Percentiles rank a stretch among this genome's conserved stretches.
phyloP scores from a whole-genome alignment of 805 yeast genomes.

The Lachancea dasiensis region DNA sequence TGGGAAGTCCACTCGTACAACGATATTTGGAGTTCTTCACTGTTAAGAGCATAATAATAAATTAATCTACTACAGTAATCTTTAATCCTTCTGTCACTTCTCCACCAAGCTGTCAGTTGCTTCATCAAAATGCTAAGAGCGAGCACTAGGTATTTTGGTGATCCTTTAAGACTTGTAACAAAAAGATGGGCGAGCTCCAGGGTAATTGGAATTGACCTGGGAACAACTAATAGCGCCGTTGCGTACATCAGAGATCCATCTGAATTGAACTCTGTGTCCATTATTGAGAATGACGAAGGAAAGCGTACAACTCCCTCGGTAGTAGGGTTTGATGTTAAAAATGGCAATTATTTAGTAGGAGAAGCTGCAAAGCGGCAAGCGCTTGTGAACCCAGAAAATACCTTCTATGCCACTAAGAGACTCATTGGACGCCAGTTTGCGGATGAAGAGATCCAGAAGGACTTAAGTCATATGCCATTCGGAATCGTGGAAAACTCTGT shows the following conservation, averaged over 20 bases:
- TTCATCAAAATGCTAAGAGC: too few species aligned
- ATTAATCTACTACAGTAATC: too few species aligned
- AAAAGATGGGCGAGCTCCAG: constrained; percentile 17
- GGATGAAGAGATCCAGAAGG: constrained; percentile 67
- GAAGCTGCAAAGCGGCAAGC: constrained; percentile 74
- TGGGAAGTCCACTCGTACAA: too few species aligned
- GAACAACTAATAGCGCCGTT: constrained; percentile 84
- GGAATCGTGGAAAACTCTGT: constrained; percentile 46
- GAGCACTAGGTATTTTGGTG: too few species aligned
- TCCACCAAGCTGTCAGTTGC: too few species aligned
- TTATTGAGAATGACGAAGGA: constrained; percentile 70
- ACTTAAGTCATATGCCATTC: constrained; percentile 57
- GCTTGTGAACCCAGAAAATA: constrained; percentile 65
- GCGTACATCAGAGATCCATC: constrained; percentile 40
- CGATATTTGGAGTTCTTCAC: too few species aligned
- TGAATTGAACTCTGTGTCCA: constrained; percentile 53
- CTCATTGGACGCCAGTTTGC: constrained; percentile 66
- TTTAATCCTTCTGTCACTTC: too few species aligned
- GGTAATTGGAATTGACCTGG: constrained; percentile 77
- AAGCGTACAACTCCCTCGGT: constrained; percentile 75
- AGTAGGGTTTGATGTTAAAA: constrained; percentile 52
- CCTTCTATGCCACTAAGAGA: constrained; percentile 78
- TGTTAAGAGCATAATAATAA: too few species aligned
- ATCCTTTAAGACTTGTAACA: too few species aligned
- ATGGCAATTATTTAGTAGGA: constrained; percentile 50